Percentiles rank a stretch among this genome's conserved stretches.
These are phyloP conservation scores for Telopea speciosissima DNA, from an alignment of 177 flowering plant species.

Conservation along the genomic window DNA sequence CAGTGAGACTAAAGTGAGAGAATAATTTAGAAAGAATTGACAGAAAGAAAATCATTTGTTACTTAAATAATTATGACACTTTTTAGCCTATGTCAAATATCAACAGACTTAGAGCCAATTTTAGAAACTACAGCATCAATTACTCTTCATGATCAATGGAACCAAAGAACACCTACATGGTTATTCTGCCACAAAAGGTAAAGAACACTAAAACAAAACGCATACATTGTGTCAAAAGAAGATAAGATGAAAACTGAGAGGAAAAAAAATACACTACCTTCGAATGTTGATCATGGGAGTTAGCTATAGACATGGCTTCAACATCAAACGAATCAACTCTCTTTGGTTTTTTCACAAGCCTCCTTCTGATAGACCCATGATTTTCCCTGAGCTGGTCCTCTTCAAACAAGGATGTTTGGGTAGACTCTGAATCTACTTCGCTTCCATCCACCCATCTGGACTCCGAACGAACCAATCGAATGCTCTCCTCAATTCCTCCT, in stretches of 20 bases:
- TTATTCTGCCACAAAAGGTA: no score
- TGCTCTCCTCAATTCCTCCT: constrained; percentile 45
- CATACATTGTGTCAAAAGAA: neutral
- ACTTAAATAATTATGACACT: no score
- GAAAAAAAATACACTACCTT: constrained; percentile 40
- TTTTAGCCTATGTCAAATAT: no score
- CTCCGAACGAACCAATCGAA: constrained; percentile 29
- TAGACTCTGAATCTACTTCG: constrained; percentile 77
- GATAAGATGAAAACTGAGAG: neutral
- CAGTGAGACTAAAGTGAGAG: neutral
- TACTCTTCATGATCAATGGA: no score
- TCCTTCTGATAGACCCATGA: constrained; percentile 57
- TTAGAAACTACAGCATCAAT: no score
- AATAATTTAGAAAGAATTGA: no score
- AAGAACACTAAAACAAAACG: neutral
- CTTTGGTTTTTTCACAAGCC: constrained; percentile 74
- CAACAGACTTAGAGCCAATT: no score
- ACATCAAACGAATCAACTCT: constrained; percentile 88
- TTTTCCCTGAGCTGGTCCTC: constrained; percentile 33
- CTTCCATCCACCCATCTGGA: constrained; percentile 95
- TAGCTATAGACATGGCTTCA: constrained; percentile 81
- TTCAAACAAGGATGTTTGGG: constrained; percentile 39
- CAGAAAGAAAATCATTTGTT: no score
- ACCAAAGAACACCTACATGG: no score
- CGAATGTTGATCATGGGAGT: constrained; percentile 39